Conservation (phyloP, 2,329 filamentous ascomycete genomes). For the Pseudogymnoascus sp. region DNA sequence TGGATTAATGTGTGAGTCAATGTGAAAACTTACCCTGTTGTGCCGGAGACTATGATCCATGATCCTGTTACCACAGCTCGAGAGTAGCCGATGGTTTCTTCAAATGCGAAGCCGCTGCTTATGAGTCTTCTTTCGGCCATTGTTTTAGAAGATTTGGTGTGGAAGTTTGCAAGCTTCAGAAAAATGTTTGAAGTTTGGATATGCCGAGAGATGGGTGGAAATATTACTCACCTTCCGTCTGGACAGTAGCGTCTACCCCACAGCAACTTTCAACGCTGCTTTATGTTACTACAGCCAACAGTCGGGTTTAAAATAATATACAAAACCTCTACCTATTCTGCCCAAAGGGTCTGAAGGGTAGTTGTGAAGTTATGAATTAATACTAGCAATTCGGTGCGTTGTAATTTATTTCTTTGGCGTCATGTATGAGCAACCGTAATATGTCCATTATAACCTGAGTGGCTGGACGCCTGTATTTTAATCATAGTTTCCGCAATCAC, state of each 20-base stretch:
- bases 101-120: constrained; percentile 38
- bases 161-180: neutral
- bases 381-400: neutral
- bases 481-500: neutral
- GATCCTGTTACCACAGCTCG: constrained; percentile 43
- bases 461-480: neutral
- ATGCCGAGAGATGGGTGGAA: neutral
- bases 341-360: neutral
- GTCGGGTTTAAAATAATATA: neutral
- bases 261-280: neutral
- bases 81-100: constrained; percentile 46
- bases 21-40: constrained; percentile 37
- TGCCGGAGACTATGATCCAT: constrained; percentile 46
- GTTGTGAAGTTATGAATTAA: neutral
- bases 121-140: constrained; percentile 9
- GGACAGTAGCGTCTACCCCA: neutral
- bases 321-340: neutral
- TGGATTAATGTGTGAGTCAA: neutral
- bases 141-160: neutral
- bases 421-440: neutral
- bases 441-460: neutral
- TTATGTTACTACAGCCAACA: neutral
- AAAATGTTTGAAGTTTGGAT: neutral
- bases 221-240: neutral
- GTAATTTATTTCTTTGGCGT: neutral